Conservation (phyloP, 768 basidiomycete genomes). For the Grammothele lineata region DNA sequence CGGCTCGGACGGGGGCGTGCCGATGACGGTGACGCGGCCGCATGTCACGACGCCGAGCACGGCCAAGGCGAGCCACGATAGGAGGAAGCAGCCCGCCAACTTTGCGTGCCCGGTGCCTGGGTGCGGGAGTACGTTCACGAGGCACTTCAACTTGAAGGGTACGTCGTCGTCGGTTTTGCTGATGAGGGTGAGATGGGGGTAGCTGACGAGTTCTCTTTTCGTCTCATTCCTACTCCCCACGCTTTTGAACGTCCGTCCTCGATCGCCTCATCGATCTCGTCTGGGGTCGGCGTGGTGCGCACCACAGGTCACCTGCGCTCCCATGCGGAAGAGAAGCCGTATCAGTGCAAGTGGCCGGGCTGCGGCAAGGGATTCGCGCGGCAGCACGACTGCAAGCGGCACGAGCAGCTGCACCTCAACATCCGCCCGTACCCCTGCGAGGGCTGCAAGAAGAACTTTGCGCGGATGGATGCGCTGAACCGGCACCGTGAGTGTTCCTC, state of each 20-base stretch:
- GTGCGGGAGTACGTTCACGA: conserved; percentile 95
- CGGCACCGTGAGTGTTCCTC: conserved; percentile 68
- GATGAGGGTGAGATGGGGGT: conserved; percentile 5
- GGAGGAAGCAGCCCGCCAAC: conserved; percentile 85
- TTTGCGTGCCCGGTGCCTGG: conserved; percentile 92
- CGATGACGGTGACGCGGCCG: conserved; percentile 43
- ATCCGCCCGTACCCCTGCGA: conserved; percentile 91
- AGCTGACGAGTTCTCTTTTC: neutral
- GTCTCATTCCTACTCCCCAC: neutral
- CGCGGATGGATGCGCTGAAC: conserved; percentile 91
- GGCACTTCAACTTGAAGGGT: conserved; percentile 94
- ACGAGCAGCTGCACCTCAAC: conserved; percentile 92
- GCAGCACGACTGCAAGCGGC: conserved; percentile 95
- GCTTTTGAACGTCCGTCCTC: too few species aligned
- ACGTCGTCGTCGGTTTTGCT: conserved; percentile 21
- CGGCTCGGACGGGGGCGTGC: conserved; percentile 9
- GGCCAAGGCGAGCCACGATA: conserved; percentile 77
- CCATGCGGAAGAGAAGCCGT: conserved; percentile 93
- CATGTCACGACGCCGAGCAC: conserved; percentile 92
- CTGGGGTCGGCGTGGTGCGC: neutral
- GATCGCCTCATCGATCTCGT: neutral
- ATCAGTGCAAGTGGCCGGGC: conserved; percentile 92
- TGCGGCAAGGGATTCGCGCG: conserved; percentile 92
- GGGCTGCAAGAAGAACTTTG: conserved; percentile 91
- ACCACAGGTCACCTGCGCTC: conserved; percentile 82